phyloP scores from a whole-genome alignment of 306 rosid species.

The Luffa aegyptiaca region DNA sequence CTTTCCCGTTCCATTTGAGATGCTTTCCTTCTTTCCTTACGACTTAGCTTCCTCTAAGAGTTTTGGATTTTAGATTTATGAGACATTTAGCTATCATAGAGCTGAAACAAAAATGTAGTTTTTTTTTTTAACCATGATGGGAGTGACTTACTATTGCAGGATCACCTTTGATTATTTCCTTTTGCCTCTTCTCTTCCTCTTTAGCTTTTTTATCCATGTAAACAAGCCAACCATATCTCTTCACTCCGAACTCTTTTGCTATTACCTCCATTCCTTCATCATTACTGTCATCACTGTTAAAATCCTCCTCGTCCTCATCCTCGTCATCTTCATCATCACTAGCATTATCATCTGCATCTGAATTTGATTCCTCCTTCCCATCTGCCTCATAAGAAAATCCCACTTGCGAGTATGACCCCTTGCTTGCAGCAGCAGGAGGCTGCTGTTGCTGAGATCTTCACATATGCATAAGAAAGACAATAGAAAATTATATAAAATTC shows the following conservation, averaged over 20 bases:
- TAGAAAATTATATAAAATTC: background rate
- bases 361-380: constrained; percentile 75
- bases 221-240: constrained; percentile 96
- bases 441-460: constrained; percentile 60
- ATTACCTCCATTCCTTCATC: constrained; percentile 97
- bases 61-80: constrained; percentile 4
- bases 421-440: constrained; percentile 50
- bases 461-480: constrained; percentile 12
- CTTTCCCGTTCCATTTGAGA: constrained; percentile 96
- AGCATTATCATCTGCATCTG: constrained; percentile 67
- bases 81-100: background rate
- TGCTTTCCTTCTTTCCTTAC: constrained; percentile 93
- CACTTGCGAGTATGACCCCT: constrained; percentile 90
- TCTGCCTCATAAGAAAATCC: constrained; percentile 85
- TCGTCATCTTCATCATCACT: constrained; percentile 70
- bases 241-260: constrained; percentile 89
- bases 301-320: constrained; percentile 57
- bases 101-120: background rate
- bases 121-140: background rate
- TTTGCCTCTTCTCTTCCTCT: constrained; percentile 92
- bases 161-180: constrained; percentile 92
- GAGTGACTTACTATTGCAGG: constrained; percentile 82
- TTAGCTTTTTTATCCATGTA: constrained; percentile 96
- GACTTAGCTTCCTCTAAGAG: constrained; percentile 86
- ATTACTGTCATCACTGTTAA: constrained; percentile 87